phyloP scores from a whole-genome alignment of 768 basidiomycete species.

The Trametes punicea region DNA sequence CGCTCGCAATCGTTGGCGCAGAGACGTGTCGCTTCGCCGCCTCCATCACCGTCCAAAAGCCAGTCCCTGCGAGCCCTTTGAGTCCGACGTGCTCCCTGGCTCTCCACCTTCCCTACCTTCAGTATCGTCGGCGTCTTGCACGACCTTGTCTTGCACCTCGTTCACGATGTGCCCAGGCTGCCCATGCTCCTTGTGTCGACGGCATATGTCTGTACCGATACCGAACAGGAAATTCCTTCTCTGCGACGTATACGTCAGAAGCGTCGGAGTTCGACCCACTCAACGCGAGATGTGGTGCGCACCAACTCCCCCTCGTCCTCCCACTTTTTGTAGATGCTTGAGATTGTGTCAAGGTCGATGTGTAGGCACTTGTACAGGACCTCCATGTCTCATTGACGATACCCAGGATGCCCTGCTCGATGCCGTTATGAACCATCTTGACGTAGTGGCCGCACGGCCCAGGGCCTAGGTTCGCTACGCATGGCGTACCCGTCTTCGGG shows the following conservation, averaged over 20 bases:
- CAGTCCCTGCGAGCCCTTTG: slow-evolving; percentile 16
- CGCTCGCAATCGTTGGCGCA: slow-evolving; percentile 23
- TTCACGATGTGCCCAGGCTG: slow-evolving; percentile 18
- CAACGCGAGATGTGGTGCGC: not conserved
- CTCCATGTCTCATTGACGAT: slow-evolving; percentile 22
- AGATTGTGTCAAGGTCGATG: slow-evolving; percentile 18
- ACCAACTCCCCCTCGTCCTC: slow-evolving; percentile 19
- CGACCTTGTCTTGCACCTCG: slow-evolving; percentile 25
- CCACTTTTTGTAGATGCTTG: slow-evolving; percentile 19
- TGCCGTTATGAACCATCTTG: slow-evolving; percentile 28
- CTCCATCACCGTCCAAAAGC: slow-evolving; percentile 24
- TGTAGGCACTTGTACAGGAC: slow-evolving; percentile 21
- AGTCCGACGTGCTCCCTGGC: not conserved
- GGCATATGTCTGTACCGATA: slow-evolving; percentile 25
- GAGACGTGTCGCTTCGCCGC: slow-evolving; percentile 20
- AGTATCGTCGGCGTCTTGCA: slow-evolving; percentile 23
- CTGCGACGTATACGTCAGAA: not conserved
- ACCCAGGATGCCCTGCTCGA: slow-evolving; percentile 26
- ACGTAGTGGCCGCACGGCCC: slow-evolving; percentile 25
- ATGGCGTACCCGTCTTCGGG: slow-evolving; percentile 16
- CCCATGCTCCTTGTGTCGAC: slow-evolving; percentile 16
- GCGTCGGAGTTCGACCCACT: not conserved
- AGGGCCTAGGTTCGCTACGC: slow-evolving; percentile 21
- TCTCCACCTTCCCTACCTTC: slow-evolving; percentile 11
- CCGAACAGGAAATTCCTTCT: slow-evolving; percentile 22